A percentile compares a stretch with the other conserved stretches of the same genome.
These are phyloP conservation scores for Trichoderma lentiforme DNA, from an alignment of 2,329 filamentous ascomycete species.

Conservation along the genomic window DNA sequence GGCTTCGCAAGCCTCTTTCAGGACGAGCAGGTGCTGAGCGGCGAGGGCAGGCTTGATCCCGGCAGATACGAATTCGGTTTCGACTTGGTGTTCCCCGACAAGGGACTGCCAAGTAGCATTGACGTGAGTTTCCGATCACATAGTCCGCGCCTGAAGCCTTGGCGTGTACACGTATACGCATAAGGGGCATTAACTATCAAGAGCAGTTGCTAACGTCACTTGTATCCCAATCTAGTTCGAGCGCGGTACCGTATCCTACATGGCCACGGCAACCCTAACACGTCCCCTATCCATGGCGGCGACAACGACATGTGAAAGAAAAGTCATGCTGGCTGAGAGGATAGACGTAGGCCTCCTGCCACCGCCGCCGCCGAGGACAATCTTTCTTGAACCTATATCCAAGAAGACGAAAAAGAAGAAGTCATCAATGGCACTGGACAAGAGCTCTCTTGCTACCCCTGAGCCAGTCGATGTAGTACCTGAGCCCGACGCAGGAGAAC, in stretches of 20 bases:
- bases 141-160: neutral
- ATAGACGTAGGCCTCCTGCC: constrained; percentile 78
- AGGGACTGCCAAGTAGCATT: constrained; percentile 82
- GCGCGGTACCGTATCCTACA: constrained; percentile 86
- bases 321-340: constrained; percentile 73
- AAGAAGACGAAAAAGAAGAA: constrained; percentile 63
- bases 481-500: constrained; percentile 39
- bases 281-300: constrained; percentile 82
- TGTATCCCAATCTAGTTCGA: constrained; percentile 69
- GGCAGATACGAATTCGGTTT: constrained; percentile 79
- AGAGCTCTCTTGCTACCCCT: constrained; percentile 39
- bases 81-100: constrained; percentile 65
- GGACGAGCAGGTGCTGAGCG: constrained; percentile 76
- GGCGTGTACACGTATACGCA: neutral
- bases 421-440: constrained; percentile 42
- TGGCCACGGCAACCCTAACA: constrained; percentile 85
- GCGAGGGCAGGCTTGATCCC: constrained; percentile 70
- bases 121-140: constrained; percentile 62
- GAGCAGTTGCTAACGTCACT: constrained; percentile 14
- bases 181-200: neutral
- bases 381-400: constrained; percentile 85
- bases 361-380: constrained; percentile 73
- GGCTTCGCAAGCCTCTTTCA: constrained; percentile 79
- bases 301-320: constrained; percentile 74
- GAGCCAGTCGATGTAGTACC: constrained; percentile 39